Conservation (phyloP, 768 basidiomycete species). For the Lactarius akahatsu region DNA sequence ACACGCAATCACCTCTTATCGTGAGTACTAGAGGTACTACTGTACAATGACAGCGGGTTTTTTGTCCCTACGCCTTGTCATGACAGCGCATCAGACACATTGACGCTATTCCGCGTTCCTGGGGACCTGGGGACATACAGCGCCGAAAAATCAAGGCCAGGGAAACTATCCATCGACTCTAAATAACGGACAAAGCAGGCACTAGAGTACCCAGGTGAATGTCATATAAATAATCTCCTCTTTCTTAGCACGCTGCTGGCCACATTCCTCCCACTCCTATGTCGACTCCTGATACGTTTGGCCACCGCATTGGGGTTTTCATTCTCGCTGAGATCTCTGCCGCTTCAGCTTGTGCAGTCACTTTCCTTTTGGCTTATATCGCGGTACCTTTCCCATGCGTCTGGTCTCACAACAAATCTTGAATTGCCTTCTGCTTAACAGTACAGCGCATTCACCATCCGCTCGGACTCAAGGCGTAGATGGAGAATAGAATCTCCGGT, state of each 20-base stretch:
- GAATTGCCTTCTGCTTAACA: conserved; percentile 4
- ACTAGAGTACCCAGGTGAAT: background rate
- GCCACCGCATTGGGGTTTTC: conserved; percentile 31
- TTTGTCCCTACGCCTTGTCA: background rate
- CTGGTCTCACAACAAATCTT: background rate
- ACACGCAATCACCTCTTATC: background rate
- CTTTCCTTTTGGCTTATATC: conserved; percentile 32
- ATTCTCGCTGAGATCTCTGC: conserved; percentile 33
- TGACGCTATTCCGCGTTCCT: background rate
- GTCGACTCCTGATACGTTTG: conserved; percentile 19
- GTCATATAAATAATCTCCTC: background rate
- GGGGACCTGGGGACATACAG: background rate
- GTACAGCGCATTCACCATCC: conserved; percentile 30
- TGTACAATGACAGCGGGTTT: too few relatives aligned
- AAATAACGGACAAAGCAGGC: background rate
- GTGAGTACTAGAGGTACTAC: too few relatives aligned
- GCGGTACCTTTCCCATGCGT: conserved; percentile 24
- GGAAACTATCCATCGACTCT: background rate
- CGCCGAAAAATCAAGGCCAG: background rate
- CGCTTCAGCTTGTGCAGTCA: conserved; percentile 32
- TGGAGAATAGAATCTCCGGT: conserved; percentile 31
- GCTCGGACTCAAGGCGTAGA: conserved; percentile 19
- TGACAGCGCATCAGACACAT: background rate
- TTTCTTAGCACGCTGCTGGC: background rate
- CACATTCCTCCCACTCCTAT: background rate